A percentile compares a stretch with the other conserved stretches of the same genome.
Conservation (phyloP, 352 stramenopile species). For the Phytophthora fragariae region DNA sequence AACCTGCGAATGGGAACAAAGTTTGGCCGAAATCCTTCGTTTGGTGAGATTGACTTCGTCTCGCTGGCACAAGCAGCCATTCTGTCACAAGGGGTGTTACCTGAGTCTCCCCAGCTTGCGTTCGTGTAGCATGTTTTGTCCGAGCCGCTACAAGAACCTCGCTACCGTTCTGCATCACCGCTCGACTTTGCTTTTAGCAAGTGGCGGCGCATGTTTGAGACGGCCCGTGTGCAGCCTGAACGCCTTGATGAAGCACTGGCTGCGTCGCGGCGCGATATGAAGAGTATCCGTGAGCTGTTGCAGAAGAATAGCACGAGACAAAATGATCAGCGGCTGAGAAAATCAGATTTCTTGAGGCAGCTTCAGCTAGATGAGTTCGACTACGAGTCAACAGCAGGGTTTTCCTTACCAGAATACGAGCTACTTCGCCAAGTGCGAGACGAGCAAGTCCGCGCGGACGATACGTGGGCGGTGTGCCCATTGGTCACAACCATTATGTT, state of each 20-base stretch:
- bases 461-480: no score
- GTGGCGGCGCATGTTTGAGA: neutral
- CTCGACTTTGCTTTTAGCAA: neutral
- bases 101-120: neutral
- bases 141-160: neutral
- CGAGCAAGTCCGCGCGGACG: neutral
- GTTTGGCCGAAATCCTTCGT: neutral
- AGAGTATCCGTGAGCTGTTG: no score
- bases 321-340: no score
- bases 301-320: no score
- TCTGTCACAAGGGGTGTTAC: neutral
- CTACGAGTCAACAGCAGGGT: neutral
- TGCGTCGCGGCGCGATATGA: no score
- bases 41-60: neutral
- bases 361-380: neutral
- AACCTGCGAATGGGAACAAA: no score
- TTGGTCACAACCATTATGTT: no score
- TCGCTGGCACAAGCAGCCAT: neutral
- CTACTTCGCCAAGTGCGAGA: neutral
- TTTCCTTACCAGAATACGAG: neutral
- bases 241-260: no score
- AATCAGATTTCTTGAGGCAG: neutral
- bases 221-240: no score
- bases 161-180: neutral
- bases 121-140: neutral